These are phyloP conservation scores for Kluyveromyces nonfermentans DNA, from an alignment of 805 yeast genomes.

Conservation along the genomic window DNA sequence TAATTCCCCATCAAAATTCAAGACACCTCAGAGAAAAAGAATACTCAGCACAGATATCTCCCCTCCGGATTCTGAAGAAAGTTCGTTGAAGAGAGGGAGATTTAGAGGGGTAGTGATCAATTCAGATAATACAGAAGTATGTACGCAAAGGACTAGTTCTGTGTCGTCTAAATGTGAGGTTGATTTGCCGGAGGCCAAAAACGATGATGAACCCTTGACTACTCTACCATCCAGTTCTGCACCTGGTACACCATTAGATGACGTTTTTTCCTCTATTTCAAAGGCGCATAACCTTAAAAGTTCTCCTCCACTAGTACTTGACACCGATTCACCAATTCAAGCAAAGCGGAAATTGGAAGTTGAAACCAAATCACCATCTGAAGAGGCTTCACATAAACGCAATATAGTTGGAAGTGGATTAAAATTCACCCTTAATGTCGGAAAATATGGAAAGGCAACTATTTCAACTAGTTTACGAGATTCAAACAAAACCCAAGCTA, in stretches of 20 bases:
- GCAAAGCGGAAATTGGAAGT: conserved; percentile 1
- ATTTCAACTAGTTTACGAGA: conserved; percentile 13
- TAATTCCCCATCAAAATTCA: conserved; percentile 9
- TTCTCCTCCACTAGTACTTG: conserved; percentile 10
- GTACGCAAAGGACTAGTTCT: neutral
- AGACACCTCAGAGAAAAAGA: conserved; percentile 20
- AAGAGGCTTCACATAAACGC: neutral
- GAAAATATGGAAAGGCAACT: conserved; percentile 28
- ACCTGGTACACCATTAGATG: conserved; percentile 15
- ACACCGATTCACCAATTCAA: conserved; percentile 2
- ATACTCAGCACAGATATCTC: conserved; percentile 5
- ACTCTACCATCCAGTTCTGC: conserved; percentile 6
- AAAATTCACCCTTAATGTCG: conserved; percentile 22
- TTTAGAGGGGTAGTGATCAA: conserved; percentile 20
- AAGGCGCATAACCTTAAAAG: conserved; percentile 7
- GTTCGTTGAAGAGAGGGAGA: conserved; percentile 16
- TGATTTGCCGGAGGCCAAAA: conserved; percentile 15
- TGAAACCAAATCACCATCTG: neutral
- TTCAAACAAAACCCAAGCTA: neutral
- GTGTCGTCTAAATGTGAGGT: neutral
- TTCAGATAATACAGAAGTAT: neutral
- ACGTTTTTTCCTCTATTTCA: conserved; percentile 15
- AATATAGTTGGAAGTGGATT: conserved; percentile 5
- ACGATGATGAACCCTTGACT: neutral
- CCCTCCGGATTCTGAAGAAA: conserved; percentile 4